A percentile compares a stretch with the other conserved stretches of the same genome.
Evolutionary conservation across 768 basidiomycete species (phyloP).

Genomic region (Rossbeevera mucosa): DNA sequence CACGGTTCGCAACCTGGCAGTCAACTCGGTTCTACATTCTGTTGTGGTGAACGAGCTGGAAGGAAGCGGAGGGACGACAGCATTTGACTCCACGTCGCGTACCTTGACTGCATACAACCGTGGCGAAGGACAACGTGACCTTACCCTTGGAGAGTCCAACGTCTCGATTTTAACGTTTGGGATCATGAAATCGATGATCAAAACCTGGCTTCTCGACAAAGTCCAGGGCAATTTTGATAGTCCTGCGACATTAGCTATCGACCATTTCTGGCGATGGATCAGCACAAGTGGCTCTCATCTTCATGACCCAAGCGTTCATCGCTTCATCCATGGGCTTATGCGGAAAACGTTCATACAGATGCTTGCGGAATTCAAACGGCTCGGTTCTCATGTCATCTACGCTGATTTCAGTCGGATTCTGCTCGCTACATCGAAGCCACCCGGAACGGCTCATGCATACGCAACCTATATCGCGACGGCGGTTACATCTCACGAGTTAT

Average conservation of each 20-base stretch:
- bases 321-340: conserved; percentile 94
- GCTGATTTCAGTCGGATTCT: conserved; percentile 90
- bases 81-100: conserved; percentile 89
- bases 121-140: conserved; percentile 50
- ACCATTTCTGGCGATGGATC: conserved; percentile 98
- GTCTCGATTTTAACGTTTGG: conserved; percentile 84
- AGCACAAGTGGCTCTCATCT: conserved; percentile 79
- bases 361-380: conserved; percentile 90
- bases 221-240: conserved; percentile 62
- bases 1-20: conserved; percentile 85
- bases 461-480: conserved; percentile 93
- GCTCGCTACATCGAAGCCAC: conserved; percentile 92
- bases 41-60: conserved; percentile 96
- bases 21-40: conserved; percentile 91
- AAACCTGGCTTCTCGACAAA: conserved; percentile 86
- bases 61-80: conserved; percentile 88
- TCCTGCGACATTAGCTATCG: conserved; percentile 67
- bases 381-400: conserved; percentile 90
- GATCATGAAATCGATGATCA: conserved; percentile 83
- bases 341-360: conserved; percentile 96
- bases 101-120: conserved; percentile 88
- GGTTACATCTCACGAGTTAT: conserved; percentile 90
- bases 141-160: conserved; percentile 85
- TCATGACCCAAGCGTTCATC: conserved; percentile 90
- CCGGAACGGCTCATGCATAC: conserved; percentile 92